Base-by-base conservation (phyloP, 345 rosid species). In the Excoecaria agallocha region DNA sequence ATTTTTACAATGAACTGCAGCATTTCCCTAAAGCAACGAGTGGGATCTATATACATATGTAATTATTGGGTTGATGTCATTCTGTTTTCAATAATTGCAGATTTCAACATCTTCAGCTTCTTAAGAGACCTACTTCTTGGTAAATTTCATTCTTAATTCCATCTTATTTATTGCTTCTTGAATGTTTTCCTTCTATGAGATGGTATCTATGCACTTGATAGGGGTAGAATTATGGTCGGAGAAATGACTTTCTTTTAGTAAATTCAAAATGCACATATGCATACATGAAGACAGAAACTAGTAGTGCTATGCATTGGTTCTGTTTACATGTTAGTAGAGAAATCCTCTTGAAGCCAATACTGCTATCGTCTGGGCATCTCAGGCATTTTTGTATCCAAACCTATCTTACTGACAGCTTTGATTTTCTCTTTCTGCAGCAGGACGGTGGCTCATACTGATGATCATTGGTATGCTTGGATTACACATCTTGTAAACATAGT, bases 391-490 rank as follows among this genome's bases (percentile, higher is more conserved):
- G 3, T 0, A 59, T 12, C n/a, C 39, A 13, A 41, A 20, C 63
- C 25, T n/a, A 38, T 54, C 49, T n/a, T 70, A 22, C 65, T 57
- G n/a, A 62, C 41, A 24, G 9, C 51, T 64, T 22, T 41, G 37
- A 72, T 15, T 50, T 62, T 50, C 22, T 10, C 25, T 62, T 61
- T 20, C 63, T 22, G 60, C 76, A 73, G 76, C 52, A 0, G 20
- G 12, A 9, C 8, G 46, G 13, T 63, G 43, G 52, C 8, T 64
- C 19, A 20, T 63, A 20, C 20, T 64, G 69, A 51, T 24, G 15
- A 4, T 73, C 8, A 51, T 64, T 38, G 76, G 76, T 73, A 73
- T 63, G 76, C 66, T 6, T 37, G 16, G 22, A 52, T 13, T 62
- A 19, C 66, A 62, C 13, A 8, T 62, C 43, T 35, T 58, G 38